Evolutionary conservation across 352 stramenopile species (phyloP).

Genomic region (Globisporangium cylindrosporum): DNA sequence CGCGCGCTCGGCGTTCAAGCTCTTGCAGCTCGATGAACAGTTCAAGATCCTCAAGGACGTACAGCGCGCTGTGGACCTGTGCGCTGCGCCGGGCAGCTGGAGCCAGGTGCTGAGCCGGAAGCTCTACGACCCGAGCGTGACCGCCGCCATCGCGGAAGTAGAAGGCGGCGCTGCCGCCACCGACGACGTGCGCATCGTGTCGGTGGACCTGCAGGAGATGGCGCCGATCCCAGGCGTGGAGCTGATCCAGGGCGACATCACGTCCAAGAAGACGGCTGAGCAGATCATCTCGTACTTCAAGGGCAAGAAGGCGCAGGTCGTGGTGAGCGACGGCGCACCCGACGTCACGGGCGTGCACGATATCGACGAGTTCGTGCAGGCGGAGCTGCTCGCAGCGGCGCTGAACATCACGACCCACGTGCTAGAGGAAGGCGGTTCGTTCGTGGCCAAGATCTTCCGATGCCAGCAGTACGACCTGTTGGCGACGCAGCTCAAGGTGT

Average conservation of each 20-base stretch:
- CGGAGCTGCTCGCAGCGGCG: conserved; percentile 95
- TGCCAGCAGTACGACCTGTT: conserved; percentile 96
- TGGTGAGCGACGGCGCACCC: conserved; percentile 98
- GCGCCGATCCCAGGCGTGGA: conserved; percentile 95
- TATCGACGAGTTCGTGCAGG: conserved; percentile 98
- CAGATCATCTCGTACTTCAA: conserved; percentile 95
- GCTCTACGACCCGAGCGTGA: conserved; percentile 60
- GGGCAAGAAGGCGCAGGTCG: conserved; percentile 93
- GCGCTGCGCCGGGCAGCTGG: conserved; percentile 97
- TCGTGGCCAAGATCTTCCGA: conserved; percentile 99
- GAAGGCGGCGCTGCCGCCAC: conserved; percentile 21
- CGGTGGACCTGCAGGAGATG: conserved; percentile 99
- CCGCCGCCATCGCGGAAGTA: conserved; percentile 20
- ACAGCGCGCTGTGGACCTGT: conserved; percentile 95
- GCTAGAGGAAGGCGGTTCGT: conserved; percentile 91
- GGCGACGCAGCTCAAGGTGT: conserved; percentile 93
- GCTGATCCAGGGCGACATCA: conserved; percentile 97
- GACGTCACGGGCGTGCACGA: conserved; percentile 99
- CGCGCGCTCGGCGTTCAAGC: conserved; percentile 97
- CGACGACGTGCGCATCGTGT: conserved; percentile 88
- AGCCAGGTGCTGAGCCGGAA: conserved; percentile 95
- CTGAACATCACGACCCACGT: conserved; percentile 98
- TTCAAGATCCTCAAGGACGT: conserved; percentile 95
- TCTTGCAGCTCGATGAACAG: conserved; percentile 98
- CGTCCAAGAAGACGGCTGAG: conserved; percentile 93